These are phyloP conservation scores for Aspergillus aculeatinus DNA, from an alignment of 2,329 filamentous ascomycete genomes.

Conservation along the genomic window DNA sequence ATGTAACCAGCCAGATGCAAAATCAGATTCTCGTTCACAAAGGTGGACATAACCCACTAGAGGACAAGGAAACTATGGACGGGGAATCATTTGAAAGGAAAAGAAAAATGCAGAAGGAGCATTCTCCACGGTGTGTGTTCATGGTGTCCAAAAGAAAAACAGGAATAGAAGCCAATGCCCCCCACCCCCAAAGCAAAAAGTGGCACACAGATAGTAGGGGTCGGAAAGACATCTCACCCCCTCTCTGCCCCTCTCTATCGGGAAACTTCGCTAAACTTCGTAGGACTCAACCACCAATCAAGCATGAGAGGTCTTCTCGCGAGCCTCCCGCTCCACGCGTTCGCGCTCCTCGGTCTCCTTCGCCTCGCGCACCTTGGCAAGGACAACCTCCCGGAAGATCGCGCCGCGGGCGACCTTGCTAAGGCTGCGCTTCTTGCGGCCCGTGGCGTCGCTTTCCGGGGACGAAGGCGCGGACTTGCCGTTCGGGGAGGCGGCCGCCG, in stretches of 20 bases:
- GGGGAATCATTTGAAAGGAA: slow-evolving; percentile 32
- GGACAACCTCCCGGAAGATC: slow-evolving; percentile 91
- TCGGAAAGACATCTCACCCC: no score
- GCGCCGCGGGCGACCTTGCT: slow-evolving; percentile 62
- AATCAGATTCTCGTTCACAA: not conserved
- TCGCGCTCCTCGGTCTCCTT: slow-evolving; percentile 79
- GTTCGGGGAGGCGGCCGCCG: slow-evolving; percentile 21
- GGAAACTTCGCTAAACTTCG: no score
- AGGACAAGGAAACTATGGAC: slow-evolving; percentile 9
- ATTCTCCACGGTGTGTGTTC: not conserved
- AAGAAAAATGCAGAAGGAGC: slow-evolving; percentile 2
- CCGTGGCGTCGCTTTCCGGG: slow-evolving; percentile 23
- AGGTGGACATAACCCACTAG: not conserved
- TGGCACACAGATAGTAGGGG: no score
- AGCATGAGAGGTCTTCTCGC: slow-evolving; percentile 37
- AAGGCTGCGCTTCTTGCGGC: slow-evolving; percentile 53
- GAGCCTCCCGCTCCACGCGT: slow-evolving; percentile 62
- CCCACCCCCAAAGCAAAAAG: no score
- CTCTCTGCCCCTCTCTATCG: no score
- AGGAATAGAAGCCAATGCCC: not conserved
- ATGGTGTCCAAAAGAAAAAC: not conserved
- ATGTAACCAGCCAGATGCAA: not conserved
- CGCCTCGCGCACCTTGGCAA: slow-evolving; percentile 90
- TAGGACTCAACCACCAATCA: slow-evolving; percentile 7
- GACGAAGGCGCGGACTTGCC: slow-evolving; percentile 12